Percentiles rank a stretch among this genome's conserved stretches.
These are phyloP conservation scores for Anacardium occidentale DNA, from an alignment of 345 rosid genomes.

Conservation along the genomic window DNA sequence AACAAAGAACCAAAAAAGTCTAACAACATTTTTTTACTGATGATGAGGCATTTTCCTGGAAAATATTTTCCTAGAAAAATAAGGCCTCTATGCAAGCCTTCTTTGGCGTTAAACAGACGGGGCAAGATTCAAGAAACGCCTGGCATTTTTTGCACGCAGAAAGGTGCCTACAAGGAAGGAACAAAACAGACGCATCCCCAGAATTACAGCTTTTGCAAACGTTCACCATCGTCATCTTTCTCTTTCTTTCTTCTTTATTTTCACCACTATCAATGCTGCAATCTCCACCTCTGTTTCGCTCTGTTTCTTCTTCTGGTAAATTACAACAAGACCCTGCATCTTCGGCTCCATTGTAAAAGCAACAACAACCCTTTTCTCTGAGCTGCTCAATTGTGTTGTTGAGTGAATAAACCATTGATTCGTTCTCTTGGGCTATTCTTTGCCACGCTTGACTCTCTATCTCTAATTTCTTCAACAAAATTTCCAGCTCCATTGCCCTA, in stretches of 20 bases:
- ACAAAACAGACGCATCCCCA: conserved; percentile 58
- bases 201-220: conserved; percentile 55
- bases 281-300: conserved; percentile 13
- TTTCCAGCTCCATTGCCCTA: conserved; percentile 56
- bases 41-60: conserved; percentile 20
- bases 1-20: background rate
- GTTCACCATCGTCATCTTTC: background rate
- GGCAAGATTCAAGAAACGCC: conserved; percentile 56
- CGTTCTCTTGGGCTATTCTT: conserved; percentile 55
- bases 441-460: conserved; percentile 65
- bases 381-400: conserved; percentile 50
- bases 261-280: background rate
- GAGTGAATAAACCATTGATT: conserved; percentile 48
- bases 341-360: conserved; percentile 37
- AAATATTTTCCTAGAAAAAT: conserved; percentile 24
- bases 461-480: conserved; percentile 47
- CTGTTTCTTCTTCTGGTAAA: conserved; percentile 15
- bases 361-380: conserved; percentile 38
- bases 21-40: background rate
- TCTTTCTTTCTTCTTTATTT: conserved; percentile 6
- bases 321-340: conserved; percentile 61
- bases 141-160: conserved; percentile 70
- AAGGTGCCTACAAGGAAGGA: conserved; percentile 93
- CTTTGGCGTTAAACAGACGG: conserved; percentile 65
- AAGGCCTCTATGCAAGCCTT: conserved; percentile 73